A percentile compares a stretch with the other conserved stretches of the same genome.
phyloP scores from a whole-genome alignment of 306 rosid species.

The Malus sieversii region DNA sequence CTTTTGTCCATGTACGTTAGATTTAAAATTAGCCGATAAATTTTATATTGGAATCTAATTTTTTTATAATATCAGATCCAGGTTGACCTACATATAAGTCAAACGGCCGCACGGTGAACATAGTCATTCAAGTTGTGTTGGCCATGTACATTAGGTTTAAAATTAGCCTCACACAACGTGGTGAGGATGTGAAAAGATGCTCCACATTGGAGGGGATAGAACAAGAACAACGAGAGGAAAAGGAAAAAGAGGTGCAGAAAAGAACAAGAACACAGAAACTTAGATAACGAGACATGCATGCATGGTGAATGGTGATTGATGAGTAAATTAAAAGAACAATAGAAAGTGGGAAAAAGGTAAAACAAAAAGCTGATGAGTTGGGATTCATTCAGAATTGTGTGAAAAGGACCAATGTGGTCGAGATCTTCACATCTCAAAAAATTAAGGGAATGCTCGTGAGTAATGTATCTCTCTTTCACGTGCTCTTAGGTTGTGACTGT shows the following conservation, averaged over 20 bases:
- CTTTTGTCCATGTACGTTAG: too few species aligned
- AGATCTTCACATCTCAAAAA: background rate
- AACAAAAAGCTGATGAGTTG: background rate
- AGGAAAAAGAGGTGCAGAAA: background rate
- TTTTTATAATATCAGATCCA: too few species aligned
- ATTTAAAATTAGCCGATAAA: too few species aligned
- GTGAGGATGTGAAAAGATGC: too few species aligned
- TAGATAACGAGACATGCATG: background rate
- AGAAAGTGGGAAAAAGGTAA: background rate
- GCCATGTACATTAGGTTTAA: background rate
- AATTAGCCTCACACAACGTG: too few species aligned
- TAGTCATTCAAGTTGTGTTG: background rate
- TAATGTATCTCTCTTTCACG: slow-evolving; percentile 23
- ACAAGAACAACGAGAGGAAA: background rate
- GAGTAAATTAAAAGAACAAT: background rate
- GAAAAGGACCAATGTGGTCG: slow-evolving; percentile 23
- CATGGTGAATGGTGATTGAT: background rate
- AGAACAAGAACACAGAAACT: background rate
- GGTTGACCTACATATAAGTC: too few species aligned
- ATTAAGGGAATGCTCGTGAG: background rate
- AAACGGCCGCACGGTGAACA: too few species aligned
- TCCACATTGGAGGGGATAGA: too few species aligned
- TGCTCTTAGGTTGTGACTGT: slow-evolving; percentile 1
- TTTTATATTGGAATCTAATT: too few species aligned
- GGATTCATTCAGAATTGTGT: background rate